These are phyloP conservation scores for Liquidambar formosana DNA, from an alignment of 164 flowering plant species.

Conservation along the genomic window DNA sequence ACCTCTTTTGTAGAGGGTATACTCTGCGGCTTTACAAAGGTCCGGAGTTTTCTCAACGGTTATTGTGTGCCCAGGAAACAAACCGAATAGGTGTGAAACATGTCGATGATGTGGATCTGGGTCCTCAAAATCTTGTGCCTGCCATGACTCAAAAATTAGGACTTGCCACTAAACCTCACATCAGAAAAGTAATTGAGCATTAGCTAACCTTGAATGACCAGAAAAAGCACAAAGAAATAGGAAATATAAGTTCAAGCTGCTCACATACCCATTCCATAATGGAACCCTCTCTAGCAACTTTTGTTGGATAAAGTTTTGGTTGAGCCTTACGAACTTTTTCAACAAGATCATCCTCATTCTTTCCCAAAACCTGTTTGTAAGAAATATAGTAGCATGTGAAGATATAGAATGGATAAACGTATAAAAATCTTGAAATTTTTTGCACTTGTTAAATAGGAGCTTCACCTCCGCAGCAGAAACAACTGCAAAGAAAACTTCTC, in stretches of 20 bases:
- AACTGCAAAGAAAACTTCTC: conserved; percentile 67
- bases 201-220: not conserved
- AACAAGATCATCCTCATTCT: conserved; percentile 50
- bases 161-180: not conserved
- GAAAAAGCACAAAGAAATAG: not conserved
- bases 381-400: conserved; percentile 2
- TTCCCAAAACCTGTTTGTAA: conserved; percentile 65
- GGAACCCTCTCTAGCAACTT: conserved; percentile 82
- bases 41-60: conserved; percentile 71
- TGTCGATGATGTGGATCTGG: conserved; percentile 86
- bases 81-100: conserved; percentile 87
- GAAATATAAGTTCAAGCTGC: conserved; percentile 1
- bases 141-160: conserved; percentile 11
- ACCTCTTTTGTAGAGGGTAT: conserved; percentile 83
- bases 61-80: conserved; percentile 89
- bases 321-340: conserved; percentile 55
- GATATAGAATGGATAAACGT: not conserved
- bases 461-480: conserved; percentile 83
- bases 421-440: not conserved
- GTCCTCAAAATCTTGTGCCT: conserved; percentile 91
- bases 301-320: conserved; percentile 58
- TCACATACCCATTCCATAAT: conserved; percentile 90
- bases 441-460: conserved; percentile 4
- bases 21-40: conserved; percentile 78
- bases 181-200: not conserved